Conservation (phyloP, 345 rosid species). For the Ceriops zippeliana region DNA sequence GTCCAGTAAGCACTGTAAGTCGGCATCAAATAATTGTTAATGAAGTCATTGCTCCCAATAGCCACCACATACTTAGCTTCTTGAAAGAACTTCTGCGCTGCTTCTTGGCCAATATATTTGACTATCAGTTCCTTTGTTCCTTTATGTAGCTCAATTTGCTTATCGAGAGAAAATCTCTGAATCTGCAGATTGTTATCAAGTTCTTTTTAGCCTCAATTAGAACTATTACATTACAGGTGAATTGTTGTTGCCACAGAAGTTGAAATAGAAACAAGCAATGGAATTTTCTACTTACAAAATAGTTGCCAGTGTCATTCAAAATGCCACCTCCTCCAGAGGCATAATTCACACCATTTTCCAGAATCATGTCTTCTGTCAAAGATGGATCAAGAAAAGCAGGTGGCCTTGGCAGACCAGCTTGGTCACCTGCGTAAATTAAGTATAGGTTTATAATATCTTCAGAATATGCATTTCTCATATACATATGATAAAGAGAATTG, state of each 20-base stretch:
- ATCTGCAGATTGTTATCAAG: conserved; percentile 41
- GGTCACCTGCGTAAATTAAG: conserved; percentile 50
- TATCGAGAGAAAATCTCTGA: conserved; percentile 66
- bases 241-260: not conserved
- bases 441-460: not conserved
- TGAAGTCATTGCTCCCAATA: conserved; percentile 95
- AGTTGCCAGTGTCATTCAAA: conserved; percentile 82
- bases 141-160: conserved; percentile 74
- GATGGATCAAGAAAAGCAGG: conserved; percentile 84
- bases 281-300: conserved; percentile 52
- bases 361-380: conserved; percentile 56
- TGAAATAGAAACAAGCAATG: not conserved
- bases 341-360: conserved; percentile 80
- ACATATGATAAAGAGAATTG: too few species aligned
- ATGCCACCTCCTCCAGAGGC: conserved; percentile 99
- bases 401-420: conserved; percentile 74
- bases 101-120: conserved; percentile 47
- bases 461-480: not conserved
- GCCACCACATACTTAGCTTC: conserved; percentile 70
- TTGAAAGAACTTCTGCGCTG: conserved; percentile 61
- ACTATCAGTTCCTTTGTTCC: conserved; percentile 57
- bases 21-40: conserved; percentile 93
- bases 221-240: too few species aligned
- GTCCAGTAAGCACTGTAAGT: conserved; percentile 78
- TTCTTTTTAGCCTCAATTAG: not conserved